Evolutionary conservation across 768 basidiomycete species (phyloP).

Genomic region (Trametes sanguinea): DNA sequence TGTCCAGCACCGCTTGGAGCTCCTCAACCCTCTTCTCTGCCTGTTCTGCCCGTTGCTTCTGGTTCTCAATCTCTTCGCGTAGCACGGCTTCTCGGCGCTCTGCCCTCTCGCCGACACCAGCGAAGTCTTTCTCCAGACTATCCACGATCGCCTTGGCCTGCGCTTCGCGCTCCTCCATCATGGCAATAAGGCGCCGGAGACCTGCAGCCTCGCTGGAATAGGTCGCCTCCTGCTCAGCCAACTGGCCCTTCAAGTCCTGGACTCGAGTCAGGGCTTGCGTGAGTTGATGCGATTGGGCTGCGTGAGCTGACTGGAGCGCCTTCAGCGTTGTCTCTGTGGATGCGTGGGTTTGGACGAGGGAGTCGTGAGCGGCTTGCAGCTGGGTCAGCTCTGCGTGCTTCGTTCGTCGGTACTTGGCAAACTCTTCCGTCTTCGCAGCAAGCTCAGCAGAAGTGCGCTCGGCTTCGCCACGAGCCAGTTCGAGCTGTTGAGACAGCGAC

Average conservation of each 20-base stretch:
- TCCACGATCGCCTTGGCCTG: slow-evolving; percentile 84
- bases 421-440: slow-evolving; percentile 74
- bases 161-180: slow-evolving; percentile 88
- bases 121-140: slow-evolving; percentile 81
- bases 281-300: slow-evolving; percentile 71
- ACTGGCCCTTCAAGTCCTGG: slow-evolving; percentile 71
- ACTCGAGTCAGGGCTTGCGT: slow-evolving; percentile 75
- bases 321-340: slow-evolving; percentile 70
- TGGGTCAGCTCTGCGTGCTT: slow-evolving; percentile 78
- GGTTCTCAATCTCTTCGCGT: slow-evolving; percentile 70
- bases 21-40: slow-evolving; percentile 73
- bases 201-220: slow-evolving; percentile 78
- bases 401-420: slow-evolving; percentile 75
- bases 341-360: slow-evolving; percentile 64
- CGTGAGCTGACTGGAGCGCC: slow-evolving; percentile 70
- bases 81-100: slow-evolving; percentile 67
- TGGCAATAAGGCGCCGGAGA: slow-evolving; percentile 70
- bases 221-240: slow-evolving; percentile 84
- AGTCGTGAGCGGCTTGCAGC: slow-evolving; percentile 77
- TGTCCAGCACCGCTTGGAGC: slow-evolving; percentile 70
- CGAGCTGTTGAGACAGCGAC: slow-evolving; percentile 77
- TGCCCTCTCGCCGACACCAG: slow-evolving; percentile 66
- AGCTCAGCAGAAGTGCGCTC: slow-evolving; percentile 73
- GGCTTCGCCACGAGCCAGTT: slow-evolving; percentile 74
- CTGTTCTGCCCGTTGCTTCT: slow-evolving; percentile 66